Evolutionary conservation across 1,284 basidiomycete species (phyloP), one percentile per base, ranked within the genome.

Genomic region (Cystobasidiaceae sp.): DNA sequence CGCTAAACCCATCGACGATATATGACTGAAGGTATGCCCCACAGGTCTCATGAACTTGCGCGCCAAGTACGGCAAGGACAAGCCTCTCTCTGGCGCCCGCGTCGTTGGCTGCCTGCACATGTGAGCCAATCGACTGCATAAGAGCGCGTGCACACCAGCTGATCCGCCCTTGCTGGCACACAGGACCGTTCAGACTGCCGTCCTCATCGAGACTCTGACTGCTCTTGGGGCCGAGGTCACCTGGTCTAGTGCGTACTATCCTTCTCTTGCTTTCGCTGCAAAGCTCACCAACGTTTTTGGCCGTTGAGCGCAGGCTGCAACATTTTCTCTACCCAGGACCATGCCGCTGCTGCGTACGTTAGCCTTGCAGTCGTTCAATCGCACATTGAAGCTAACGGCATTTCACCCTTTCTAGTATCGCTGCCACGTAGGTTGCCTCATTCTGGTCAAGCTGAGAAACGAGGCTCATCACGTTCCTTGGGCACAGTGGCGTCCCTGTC

Each of bases 301-400:
- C 45, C 45, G 13, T 59, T 44, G 19, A 66, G 21, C 37, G 50
- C 17, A 30, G 52, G 54, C 43, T 68, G 62, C 59, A 98, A 99
- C 84, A 99, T 99, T 79, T 99, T 96, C 82, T 98, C 96, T 64
- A 99, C 94, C 65, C 96, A 80, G 75, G 94, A 98, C 79, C 94
- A 98, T 80, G 94, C 94, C 68, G 96, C 94, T 67, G 90, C 94
- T 71, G 96, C 92, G 86, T 89, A 76, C 75, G 86, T 83, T n/a
- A 32, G 37, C 32, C 66, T 43, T 52, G 21, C 51, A 34, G 56
- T 25, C 27, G 6, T n/a, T 21, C 21, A 2, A 30, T 7, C 28
- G 11, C 41, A 45, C 23, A 27, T 21, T 21, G 9, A n/a, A 46
- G 15, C 25, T 30, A 23, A n/a, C 17, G 17, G 3, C 49, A 27